Conservation (phyloP, 2,329 filamentous ascomycete species). For the Monosporascus sp. region DNA sequence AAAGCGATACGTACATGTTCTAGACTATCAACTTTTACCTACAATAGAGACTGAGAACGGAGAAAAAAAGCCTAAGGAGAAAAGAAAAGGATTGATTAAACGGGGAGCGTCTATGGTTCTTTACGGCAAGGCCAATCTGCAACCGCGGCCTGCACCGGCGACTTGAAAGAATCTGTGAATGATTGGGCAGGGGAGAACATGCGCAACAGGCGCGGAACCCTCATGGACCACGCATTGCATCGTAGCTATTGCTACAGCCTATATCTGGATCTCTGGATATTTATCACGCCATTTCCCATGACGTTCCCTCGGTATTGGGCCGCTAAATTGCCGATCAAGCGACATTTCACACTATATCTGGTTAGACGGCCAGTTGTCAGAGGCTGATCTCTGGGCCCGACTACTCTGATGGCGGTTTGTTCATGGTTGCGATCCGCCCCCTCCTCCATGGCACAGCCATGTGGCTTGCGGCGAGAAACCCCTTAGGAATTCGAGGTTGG, state of each 20-base stretch:
- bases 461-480: neutral
- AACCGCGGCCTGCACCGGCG: neutral
- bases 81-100: neutral
- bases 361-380: slow-evolving; percentile 1
- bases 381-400: neutral
- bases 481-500: neutral
- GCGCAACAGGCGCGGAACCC: too few species aligned
- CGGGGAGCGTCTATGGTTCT: neutral
- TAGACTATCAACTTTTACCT: neutral
- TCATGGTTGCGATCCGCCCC: neutral
- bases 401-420: neutral
- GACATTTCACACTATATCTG: neutral
- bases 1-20: neutral
- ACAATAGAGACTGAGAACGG: too few species aligned
- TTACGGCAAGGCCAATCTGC: neutral
- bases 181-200: neutral
- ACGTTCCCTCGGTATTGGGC: neutral
- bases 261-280: too few species aligned
- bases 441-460: neutral
- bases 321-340: neutral
- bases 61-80: neutral
- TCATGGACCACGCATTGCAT: neutral
- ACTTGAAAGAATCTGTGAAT: neutral
- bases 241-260: too few species aligned
- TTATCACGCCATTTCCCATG: neutral